phyloP scores from a whole-genome alignment of 164 flowering plant species.

The grape (Vitis vinifera) region ASM3070453v1 NC_081808.1:1587501-1588000 shows the following conservation, averaged over 20 bases:
- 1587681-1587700: neutral
- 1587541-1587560: conserved; percentile 83
- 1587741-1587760: conserved; percentile 92
- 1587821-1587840: neutral
- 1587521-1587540: conserved; percentile 80
- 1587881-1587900: neutral
- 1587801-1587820: conserved; percentile 82
- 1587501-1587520: conserved; percentile 75
- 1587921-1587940: neutral
- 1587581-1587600: neutral
- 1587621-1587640: no score
- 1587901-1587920: neutral
- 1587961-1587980: neutral
- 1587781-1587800: conserved; percentile 96
- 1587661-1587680: no score
- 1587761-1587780: conserved; percentile 84
- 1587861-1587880: neutral
- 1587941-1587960: no score
- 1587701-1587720: neutral
- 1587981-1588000: neutral
- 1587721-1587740: conserved; percentile 5
- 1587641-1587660: no score
- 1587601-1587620: no score
- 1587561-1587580: conserved; percentile 18
- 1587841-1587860: no score